A percentile compares a stretch with the other conserved stretches of the same genome.
These are phyloP conservation scores for Zea mays DNA, from an alignment of 176 grass and related monocot species.

Conservation along the genomic window DNA sequence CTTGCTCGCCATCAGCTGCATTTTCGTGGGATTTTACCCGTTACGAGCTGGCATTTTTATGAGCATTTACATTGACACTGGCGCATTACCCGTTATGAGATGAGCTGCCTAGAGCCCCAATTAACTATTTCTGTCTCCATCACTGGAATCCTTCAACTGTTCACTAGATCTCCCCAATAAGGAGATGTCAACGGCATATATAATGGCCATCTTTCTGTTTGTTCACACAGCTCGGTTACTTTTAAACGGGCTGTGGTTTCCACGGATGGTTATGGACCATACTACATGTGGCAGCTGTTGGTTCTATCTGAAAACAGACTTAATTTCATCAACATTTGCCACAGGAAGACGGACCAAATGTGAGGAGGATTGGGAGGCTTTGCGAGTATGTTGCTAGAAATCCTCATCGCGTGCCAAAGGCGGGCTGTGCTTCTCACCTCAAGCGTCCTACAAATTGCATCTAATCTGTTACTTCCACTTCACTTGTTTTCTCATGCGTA, in stretches of 20 bases:
- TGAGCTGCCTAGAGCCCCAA: neutral
- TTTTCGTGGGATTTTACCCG: neutral
- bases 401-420: slow-evolving; percentile 62
- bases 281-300: neutral
- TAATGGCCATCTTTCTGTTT: neutral
- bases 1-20: neutral
- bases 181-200: neutral
- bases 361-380: slow-evolving; percentile 66
- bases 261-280: neutral
- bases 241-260: neutral
- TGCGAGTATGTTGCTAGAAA: slow-evolving; percentile 75
- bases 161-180: neutral
- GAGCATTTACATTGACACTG: neutral
- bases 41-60: no score
- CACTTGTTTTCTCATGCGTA: slow-evolving; percentile 16
- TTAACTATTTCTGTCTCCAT: neutral
- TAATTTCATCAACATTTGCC: neutral
- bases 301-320: neutral
- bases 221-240: neutral
- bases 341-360: slow-evolving; percentile 61
- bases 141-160: neutral
- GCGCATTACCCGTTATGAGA: neutral
- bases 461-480: slow-evolving; percentile 31
- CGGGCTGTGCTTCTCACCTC: neutral
- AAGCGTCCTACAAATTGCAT: neutral